Base-by-base conservation (phyloP, 2,329 filamentous ascomycete species). In the Fusarium nematophilum region DNA sequence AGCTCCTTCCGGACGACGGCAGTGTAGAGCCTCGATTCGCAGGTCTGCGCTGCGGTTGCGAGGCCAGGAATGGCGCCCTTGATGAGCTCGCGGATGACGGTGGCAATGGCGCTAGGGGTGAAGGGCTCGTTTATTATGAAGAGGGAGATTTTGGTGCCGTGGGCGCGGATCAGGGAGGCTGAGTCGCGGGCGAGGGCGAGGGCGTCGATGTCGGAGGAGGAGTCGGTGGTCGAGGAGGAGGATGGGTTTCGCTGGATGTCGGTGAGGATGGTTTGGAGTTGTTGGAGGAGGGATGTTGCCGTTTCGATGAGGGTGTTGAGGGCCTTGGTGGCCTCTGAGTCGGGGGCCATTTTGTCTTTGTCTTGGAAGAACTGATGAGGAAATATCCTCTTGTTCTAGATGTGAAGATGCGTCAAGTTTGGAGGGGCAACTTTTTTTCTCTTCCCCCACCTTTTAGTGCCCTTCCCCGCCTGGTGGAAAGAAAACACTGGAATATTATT, bases 61-160 rank as follows among this genome's bases (percentile, higher is more conserved):
- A 96, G 80, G 3, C 86, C 90, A 0, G 91, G 90, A 0, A 96
- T 81, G n/a, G 91, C 86, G 0, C 87, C 87, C 10, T 85, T 82
- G 17, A 88, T 83, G n/a, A 96, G 81, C 53, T 93, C 87, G 27
- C 85, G 82, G 5, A 97, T 78, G 11, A 96, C 86, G 18, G 83
- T 87, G 9, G 76, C 78, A 27, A 96, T 82, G 5, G 92, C 93
- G 1, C 88, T 87, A 0, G 91, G 88, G 0, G 93, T 95, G 65
- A 96, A 96, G 1, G 94, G 93, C 14, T 91, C 85, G 69, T 91
- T 97, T 69, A 96, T 90, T 2, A 95, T 85, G 10, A 98, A 84
- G 1, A 97, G 87, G 0, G 91, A 94, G 21, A 97, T 82, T 61
- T 96, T 97, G 6, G 93, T 97, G 2, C 89, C 86, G 71, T 97